Conservation (phyloP, 108 stramenopile species). For the Cyclotella atomus region DNA sequence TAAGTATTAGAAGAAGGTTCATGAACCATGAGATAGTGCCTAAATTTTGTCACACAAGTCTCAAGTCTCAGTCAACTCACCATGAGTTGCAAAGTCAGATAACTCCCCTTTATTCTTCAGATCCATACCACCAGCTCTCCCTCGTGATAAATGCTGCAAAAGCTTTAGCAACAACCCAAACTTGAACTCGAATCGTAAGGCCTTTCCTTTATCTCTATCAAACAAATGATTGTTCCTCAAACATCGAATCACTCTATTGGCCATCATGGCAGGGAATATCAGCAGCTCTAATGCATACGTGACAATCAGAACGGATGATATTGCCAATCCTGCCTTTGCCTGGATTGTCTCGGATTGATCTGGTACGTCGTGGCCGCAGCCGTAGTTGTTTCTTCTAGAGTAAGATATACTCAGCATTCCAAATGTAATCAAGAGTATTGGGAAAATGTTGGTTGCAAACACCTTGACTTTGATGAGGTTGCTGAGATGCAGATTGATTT, state of each 20-base stretch:
- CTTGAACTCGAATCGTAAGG: not conserved
- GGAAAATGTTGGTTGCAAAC: conserved; percentile 5
- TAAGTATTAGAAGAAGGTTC: too few species aligned
- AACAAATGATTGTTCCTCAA: conserved; percentile 1
- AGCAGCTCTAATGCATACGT: conserved; percentile 23
- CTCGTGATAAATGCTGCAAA: conserved; percentile 1
- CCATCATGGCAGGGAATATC: conserved; percentile 7
- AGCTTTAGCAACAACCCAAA: conserved; percentile 19
- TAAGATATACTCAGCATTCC: not conserved
- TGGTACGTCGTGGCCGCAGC: conserved; percentile 7
- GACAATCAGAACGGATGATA: conserved; percentile 2
- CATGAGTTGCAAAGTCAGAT: not conserved
- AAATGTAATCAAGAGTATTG: not conserved
- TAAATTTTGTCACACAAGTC: too few species aligned
- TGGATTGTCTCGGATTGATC: not conserved
- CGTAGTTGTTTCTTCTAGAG: conserved; percentile 8
- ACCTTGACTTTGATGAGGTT: conserved; percentile 12
- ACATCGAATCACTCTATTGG: not conserved
- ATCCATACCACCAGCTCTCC: conserved; percentile 21
- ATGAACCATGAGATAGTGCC: too few species aligned
- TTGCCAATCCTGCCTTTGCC: not conserved
- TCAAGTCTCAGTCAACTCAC: too few species aligned
- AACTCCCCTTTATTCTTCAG: conserved; percentile 14
- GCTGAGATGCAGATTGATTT: too few species aligned
- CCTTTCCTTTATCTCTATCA: conserved; percentile 1